These are phyloP conservation scores for Aphanomyces invadans DNA, from an alignment of 352 stramenopile species.

Conservation along the genomic window DNA sequence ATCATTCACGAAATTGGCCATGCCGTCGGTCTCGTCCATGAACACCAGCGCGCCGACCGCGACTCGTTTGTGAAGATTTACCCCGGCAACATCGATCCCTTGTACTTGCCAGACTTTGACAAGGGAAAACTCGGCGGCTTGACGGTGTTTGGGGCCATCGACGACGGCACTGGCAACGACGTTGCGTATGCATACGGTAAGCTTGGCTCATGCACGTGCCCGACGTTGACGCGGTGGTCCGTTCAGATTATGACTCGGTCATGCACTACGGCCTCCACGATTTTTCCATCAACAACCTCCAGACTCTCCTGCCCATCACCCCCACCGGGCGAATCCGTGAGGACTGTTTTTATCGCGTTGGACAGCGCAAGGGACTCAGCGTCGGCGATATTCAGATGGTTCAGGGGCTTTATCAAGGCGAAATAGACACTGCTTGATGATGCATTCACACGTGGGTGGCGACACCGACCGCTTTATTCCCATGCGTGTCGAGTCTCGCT, in stretches of 20 bases:
- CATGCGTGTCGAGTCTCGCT: no score
- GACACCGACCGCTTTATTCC: no score
- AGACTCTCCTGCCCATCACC: conserved; percentile 2
- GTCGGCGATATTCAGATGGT: conserved; percentile 11
- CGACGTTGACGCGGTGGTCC: background rate
- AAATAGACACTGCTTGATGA: background rate
- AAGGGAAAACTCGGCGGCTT: background rate
- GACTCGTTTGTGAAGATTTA: conserved; percentile 11
- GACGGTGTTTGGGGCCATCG: conserved; percentile 4
- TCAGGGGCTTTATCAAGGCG: conserved; percentile 2
- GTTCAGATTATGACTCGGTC: conserved; percentile 18
- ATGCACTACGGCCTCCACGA: conserved; percentile 13
- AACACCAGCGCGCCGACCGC: conserved; percentile 8
- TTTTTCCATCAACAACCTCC: conserved; percentile 9
- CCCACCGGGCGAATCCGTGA: background rate
- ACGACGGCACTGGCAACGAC: background rate
- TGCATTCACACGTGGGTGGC: no score
- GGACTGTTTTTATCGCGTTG: conserved; percentile 10
- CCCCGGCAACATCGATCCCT: background rate
- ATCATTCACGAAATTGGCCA: conserved; percentile 18
- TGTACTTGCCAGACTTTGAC: conserved; percentile 17
- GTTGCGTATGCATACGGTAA: background rate
- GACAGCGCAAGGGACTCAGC: conserved; percentile 7
- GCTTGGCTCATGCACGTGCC: background rate
- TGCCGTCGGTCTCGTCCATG: conserved; percentile 13